Percentiles rank a stretch among this genome's conserved stretches.
phyloP scores from a whole-genome alignment of 805 yeast species.

The Wickerhamomyces silvicola region DNA sequence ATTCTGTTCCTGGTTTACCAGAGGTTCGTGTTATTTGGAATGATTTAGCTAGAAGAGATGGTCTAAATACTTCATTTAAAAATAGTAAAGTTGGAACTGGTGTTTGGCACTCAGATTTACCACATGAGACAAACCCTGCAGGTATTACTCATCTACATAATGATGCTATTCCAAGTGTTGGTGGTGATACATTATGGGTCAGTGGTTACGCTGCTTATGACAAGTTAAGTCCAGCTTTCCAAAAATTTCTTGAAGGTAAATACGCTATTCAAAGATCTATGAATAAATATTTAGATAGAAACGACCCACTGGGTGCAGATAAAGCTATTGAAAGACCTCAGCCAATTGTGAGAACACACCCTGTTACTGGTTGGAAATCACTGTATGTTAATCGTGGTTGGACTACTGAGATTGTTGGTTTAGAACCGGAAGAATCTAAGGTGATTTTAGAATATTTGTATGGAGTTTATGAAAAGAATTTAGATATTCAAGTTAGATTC shows the following conservation, averaged over 20 bases:
- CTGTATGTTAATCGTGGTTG: conserved; percentile 43
- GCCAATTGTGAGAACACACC: conserved; percentile 54
- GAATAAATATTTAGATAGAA: conserved; percentile 32
- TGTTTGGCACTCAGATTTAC: conserved; percentile 48
- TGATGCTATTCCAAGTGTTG: conserved; percentile 43
- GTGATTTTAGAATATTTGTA: conserved; percentile 38
- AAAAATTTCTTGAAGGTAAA: conserved; percentile 46
- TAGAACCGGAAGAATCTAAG: conserved; percentile 42
- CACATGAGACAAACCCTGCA: conserved; percentile 51
- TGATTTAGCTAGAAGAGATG: conserved; percentile 23
- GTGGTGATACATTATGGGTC: conserved; percentile 54
- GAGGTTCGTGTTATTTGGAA: conserved; percentile 33
- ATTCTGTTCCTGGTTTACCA: conserved; percentile 29
- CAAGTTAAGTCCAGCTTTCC: conserved; percentile 44
- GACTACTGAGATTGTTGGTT: conserved; percentile 43
- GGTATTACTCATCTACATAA: conserved; percentile 46
- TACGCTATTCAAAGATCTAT: conserved; percentile 38
- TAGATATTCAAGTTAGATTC: conserved; percentile 50
- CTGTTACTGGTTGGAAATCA: conserved; percentile 58
- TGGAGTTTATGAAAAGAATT: conserved; percentile 38
- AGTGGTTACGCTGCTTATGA: conserved; percentile 56
- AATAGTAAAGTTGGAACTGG: conserved; percentile 23
- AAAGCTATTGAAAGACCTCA: conserved; percentile 44
- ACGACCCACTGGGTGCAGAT: conserved; percentile 39
- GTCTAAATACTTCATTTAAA: conserved; percentile 19